Base-by-base conservation (phyloP, 805 yeast species). In the Sungouiozyma intestinalis region DNA sequence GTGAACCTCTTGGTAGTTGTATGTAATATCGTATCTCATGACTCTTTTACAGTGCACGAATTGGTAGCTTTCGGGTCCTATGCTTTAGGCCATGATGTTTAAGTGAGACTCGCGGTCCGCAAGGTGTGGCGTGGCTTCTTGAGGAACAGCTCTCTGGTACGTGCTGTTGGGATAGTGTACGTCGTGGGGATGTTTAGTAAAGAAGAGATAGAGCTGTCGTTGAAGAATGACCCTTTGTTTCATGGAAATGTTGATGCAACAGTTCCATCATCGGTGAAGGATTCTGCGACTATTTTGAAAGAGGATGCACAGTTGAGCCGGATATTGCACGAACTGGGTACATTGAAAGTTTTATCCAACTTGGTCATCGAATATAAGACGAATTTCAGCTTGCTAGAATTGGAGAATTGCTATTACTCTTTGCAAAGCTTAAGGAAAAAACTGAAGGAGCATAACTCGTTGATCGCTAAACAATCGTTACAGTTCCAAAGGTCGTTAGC, bases 341-440 rank as follows among this genome's bases (percentile, higher is more conserved):
- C 44, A 4, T 39, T 58, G 42, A 48, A 50, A 31, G 45, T 49
- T 1, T 19, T 58, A 2, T 41, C 58, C 2, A 49, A 45, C 16
- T 45, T 59, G 14, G 40, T 60, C 15, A 39, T 48, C 36, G 65
- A 60, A 41, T 52, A 58, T 24, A 54, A 54, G 17, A 49, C 60
- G 4, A 59, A 58, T 45, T 48, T 53, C 16, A 54, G 54, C 20
- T 39, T 49, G 31, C 31, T 48, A 16, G 64, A 59, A 41, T 46
- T 58, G n/a, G 63, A 58, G 38, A 58, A 57, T 45, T 58, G 63
- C 40, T 60, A 55, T 40, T 53, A 56, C 43, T 57, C 64, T 2
- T 42, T 60, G 31, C 47, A 53, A 32, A 48, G 51, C 8, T 35
- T 60, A 35, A 51, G 53, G 16, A 55, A 48, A 35, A 58, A 52